phyloP scores from a whole-genome alignment of 345 rosid genomes.

The Eucalyptus grandis region DNA sequence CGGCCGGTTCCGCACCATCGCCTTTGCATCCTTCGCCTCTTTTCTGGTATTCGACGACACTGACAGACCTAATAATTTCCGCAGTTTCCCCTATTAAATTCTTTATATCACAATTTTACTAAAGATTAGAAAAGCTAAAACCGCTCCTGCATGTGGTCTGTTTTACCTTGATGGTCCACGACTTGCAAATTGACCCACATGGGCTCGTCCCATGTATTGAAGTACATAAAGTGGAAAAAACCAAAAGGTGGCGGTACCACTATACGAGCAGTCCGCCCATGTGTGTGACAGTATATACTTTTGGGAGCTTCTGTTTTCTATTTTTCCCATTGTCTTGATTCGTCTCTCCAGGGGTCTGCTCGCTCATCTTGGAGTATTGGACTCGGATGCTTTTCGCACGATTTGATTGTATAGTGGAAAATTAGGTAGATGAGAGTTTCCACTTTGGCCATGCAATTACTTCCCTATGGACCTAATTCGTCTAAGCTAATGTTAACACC shows the following conservation, averaged over 20 bases:
- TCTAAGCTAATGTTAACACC: background rate
- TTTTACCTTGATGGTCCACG: background rate
- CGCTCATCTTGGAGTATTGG: background rate
- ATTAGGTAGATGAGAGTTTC: background rate
- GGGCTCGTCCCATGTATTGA: background rate
- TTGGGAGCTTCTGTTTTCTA: background rate
- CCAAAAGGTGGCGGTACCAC: background rate
- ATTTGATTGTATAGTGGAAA: background rate
- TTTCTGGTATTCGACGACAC: constrained; percentile 25
- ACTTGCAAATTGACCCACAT: background rate
- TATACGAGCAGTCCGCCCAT: background rate
- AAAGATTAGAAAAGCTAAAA: background rate
- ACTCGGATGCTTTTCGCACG: background rate
- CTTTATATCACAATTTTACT: background rate
- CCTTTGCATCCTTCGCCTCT: constrained; percentile 32
- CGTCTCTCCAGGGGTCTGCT: background rate
- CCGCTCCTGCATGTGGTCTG: background rate
- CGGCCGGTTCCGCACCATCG: constrained; percentile 44
- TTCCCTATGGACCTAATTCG: background rate
- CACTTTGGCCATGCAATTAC: background rate
- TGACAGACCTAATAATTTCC: background rate
- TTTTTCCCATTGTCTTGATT: background rate
- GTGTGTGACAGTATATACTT: background rate
- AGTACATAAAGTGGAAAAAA: background rate
- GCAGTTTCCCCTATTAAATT: background rate